Conservation (phyloP, 2,329 filamentous ascomycete genomes). For the Fusarium pseudoanthophilum region DNA sequence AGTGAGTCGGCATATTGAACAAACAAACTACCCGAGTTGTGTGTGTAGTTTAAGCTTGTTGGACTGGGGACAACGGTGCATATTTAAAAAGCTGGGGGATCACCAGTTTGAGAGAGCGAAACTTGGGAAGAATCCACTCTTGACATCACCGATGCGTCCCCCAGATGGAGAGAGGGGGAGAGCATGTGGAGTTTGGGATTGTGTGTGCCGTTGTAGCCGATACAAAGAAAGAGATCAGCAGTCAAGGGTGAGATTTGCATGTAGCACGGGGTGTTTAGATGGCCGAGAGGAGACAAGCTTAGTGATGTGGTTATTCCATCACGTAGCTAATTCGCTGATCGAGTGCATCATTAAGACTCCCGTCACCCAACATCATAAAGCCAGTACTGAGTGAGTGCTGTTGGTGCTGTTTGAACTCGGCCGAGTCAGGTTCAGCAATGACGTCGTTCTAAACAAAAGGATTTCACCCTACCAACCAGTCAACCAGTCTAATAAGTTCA, state of each 20-base stretch:
- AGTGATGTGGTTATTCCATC: constrained; percentile 1
- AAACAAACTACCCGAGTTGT: not conserved
- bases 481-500: not conserved
- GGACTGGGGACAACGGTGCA: not conserved
- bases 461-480: not conserved
- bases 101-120: not conserved
- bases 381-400: not conserved
- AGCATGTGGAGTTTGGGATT: constrained; percentile 11
- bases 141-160: constrained; percentile 34
- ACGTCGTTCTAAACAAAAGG: not conserved
- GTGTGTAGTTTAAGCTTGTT: not conserved
- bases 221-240: not conserved
- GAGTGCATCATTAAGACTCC: not conserved
- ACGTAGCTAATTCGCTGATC: constrained; percentile 3
- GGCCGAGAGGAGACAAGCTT: constrained; percentile 7
- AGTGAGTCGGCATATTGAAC: constrained; percentile 47
- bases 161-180: not conserved
- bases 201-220: constrained; percentile 32
- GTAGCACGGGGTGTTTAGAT: not conserved
- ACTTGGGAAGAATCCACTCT: constrained; percentile 21
- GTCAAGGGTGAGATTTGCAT: not conserved
- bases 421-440: not conserved
- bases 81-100: constrained; percentile 28
- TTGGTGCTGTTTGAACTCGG: not conserved
- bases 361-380: not conserved